Percentiles rank a stretch among this genome's conserved stretches.
Conservation (phyloP, 2,329 filamentous ascomycete genomes). For the Lachnellula cervina region DNA sequence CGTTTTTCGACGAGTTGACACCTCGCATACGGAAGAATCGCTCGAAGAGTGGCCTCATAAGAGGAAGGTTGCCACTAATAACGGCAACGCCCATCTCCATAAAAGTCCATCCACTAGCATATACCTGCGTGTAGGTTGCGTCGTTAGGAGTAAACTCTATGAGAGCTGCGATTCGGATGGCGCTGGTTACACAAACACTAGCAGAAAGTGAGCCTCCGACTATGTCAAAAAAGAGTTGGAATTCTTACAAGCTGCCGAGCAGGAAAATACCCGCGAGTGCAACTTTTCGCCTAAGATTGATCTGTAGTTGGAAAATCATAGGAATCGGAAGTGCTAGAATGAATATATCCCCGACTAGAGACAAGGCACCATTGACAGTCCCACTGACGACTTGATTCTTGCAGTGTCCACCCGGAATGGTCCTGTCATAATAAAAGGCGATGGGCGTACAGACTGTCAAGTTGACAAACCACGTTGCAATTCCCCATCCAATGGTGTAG, state of each 20-base stretch:
- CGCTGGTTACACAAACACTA: background rate
- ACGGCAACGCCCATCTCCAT: slow-evolving; percentile 32
- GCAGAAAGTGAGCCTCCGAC: background rate
- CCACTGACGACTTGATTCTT: slow-evolving; percentile 15
- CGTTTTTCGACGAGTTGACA: background rate
- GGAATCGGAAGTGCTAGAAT: slow-evolving; percentile 13
- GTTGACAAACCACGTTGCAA: slow-evolving; percentile 17
- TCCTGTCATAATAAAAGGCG: slow-evolving; percentile 19
- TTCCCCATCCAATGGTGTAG: slow-evolving; percentile 17
- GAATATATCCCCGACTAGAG: slow-evolving; percentile 11
- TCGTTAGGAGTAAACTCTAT: slow-evolving; percentile 1
- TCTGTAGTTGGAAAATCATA: slow-evolving; percentile 13
- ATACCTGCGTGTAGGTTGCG: slow-evolving; percentile 19
- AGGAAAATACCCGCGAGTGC: slow-evolving; percentile 14
- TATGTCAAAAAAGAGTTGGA: slow-evolving; percentile 5
- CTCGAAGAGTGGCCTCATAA: slow-evolving; percentile 31
- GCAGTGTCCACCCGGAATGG: slow-evolving; percentile 12
- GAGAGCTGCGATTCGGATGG: background rate
- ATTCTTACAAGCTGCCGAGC: slow-evolving; percentile 13
- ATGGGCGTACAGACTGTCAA: slow-evolving; percentile 18
- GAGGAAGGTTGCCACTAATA: slow-evolving; percentile 30
- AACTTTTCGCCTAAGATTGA: slow-evolving; percentile 10
- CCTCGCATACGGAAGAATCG: slow-evolving; percentile 6
- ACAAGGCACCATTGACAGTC: slow-evolving; percentile 14
- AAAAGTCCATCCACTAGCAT: slow-evolving; percentile 38